phyloP scores from a whole-genome alignment of 2,329 filamentous ascomycete species.

The Aspergillus pseudotamarii region DNA sequence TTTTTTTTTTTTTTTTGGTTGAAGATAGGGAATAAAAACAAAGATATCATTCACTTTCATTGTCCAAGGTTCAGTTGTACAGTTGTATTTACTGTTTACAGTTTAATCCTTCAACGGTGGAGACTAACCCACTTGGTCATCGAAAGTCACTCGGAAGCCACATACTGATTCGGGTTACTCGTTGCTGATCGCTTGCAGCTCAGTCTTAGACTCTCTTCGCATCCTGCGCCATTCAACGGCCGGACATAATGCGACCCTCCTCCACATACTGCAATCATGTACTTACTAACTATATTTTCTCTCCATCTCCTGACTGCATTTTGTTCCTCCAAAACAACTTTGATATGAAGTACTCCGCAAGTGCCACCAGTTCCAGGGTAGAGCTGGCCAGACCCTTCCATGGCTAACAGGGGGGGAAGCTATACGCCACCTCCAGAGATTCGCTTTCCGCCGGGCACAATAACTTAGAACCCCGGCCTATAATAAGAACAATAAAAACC shows the following conservation, averaged over 20 bases:
- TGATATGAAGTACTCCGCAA: background rate
- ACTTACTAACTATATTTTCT: background rate
- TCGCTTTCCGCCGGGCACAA: background rate
- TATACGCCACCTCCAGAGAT: slow-evolving; percentile 3
- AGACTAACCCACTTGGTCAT: background rate
- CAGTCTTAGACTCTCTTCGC: background rate
- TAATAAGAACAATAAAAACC: background rate
- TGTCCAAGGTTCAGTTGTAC: background rate
- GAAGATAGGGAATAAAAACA: background rate
- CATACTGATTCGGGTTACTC: background rate
- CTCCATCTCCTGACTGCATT: background rate
- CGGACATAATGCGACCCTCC: background rate
- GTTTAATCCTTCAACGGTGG: background rate
- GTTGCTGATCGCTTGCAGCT: slow-evolving; percentile 1
- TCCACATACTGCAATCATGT: background rate
- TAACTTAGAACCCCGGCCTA: background rate
- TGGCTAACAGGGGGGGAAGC: background rate
- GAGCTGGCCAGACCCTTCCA: background rate
- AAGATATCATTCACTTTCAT: background rate
- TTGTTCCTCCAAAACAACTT: background rate
- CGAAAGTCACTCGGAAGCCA: background rate
- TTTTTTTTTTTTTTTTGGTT: background rate
- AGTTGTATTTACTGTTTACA: background rate
- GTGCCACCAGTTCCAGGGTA: background rate
- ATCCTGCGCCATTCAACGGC: background rate